Conservation (phyloP, 192 early-diverging fungal genomes). For the Phycomyces nitens region DNA sequence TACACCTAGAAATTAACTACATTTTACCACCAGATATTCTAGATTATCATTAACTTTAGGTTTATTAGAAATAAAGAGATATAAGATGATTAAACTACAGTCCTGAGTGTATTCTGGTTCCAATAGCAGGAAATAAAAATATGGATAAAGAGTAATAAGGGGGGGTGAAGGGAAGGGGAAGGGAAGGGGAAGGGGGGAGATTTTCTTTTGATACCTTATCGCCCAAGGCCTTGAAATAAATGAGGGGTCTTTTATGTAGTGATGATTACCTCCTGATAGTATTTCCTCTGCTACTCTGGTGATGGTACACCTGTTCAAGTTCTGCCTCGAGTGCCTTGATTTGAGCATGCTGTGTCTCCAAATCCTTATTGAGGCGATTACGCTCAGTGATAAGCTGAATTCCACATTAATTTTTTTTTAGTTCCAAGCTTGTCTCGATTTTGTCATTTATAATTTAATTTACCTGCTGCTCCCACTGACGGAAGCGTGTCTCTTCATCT, state of each 20-base stretch:
- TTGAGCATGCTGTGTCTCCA: slow-evolving; percentile 90
- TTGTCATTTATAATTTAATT: slow-evolving; percentile 8
- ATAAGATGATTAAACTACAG: no score
- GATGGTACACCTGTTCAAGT: slow-evolving; percentile 45
- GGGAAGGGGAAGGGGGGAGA: background rate
- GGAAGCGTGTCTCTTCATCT: slow-evolving; percentile 95
- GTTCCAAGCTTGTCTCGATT: background rate
- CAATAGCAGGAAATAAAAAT: no score
- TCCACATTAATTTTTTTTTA: no score
- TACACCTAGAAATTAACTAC: background rate
- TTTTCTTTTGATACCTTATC: background rate
- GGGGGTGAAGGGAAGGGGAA: background rate
- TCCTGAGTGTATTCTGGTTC: no score
- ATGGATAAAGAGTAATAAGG: no score
- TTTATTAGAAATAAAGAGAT: no score
- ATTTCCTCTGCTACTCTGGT: slow-evolving; percentile 9
- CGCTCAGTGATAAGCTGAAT: slow-evolving; percentile 95
- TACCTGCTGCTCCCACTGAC: slow-evolving; percentile 93
- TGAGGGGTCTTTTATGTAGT: background rate
- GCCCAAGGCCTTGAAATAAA: no score
- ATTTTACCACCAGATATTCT: background rate
- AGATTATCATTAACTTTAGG: background rate
- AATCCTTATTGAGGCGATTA: slow-evolving; percentile 97
- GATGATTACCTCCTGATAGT: slow-evolving; percentile 7
- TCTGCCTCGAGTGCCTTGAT: slow-evolving; percentile 94